Conservation (phyloP, 768 basidiomycete species). For the Hygrophoropsis aurantiaca region DNA sequence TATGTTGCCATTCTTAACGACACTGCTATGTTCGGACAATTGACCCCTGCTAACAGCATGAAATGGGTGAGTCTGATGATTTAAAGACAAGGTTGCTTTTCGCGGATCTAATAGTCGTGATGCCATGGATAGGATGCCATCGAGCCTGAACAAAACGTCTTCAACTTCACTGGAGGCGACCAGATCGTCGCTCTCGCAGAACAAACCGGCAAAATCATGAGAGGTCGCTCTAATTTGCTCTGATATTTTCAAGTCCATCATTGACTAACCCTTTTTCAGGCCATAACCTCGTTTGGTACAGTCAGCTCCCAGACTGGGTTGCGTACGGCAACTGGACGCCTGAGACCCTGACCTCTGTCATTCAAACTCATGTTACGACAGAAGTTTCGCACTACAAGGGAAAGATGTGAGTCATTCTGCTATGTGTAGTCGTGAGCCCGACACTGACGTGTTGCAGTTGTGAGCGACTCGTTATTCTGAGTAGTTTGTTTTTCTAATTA, state of each 20-base stretch:
- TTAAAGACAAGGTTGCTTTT: not conserved
- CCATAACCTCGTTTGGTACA: slow-evolving; percentile 51
- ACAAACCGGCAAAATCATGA: slow-evolving; percentile 16
- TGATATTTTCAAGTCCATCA: not conserved
- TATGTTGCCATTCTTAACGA: slow-evolving; percentile 39
- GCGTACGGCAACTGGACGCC: slow-evolving; percentile 42
- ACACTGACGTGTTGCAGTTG: not conserved
- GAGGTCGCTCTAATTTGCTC: no score
- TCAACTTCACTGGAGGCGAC: slow-evolving; percentile 20
- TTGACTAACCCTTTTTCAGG: slow-evolving; percentile 18
- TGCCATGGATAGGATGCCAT: slow-evolving; percentile 2
- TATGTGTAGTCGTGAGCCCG: not conserved
- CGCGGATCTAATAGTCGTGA: not conserved
- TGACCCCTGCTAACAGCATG: slow-evolving; percentile 46
- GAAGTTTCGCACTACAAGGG: slow-evolving; percentile 56
- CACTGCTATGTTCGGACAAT: slow-evolving; percentile 39
- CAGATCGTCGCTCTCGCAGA: slow-evolving; percentile 17
- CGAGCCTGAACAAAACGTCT: slow-evolving; percentile 23
- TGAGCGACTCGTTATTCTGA: not conserved
- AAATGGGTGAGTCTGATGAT: slow-evolving; percentile 36
- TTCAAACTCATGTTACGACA: slow-evolving; percentile 48
- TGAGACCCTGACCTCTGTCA: slow-evolving; percentile 40
- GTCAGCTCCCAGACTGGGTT: slow-evolving; percentile 54
- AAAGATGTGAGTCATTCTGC: slow-evolving; percentile 37
- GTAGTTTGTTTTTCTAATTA: not conserved